Evolutionary conservation across 306 rosid species (phyloP), one percentile per base, ranked within the genome.

Genomic region (Vicia faba): DNA sequence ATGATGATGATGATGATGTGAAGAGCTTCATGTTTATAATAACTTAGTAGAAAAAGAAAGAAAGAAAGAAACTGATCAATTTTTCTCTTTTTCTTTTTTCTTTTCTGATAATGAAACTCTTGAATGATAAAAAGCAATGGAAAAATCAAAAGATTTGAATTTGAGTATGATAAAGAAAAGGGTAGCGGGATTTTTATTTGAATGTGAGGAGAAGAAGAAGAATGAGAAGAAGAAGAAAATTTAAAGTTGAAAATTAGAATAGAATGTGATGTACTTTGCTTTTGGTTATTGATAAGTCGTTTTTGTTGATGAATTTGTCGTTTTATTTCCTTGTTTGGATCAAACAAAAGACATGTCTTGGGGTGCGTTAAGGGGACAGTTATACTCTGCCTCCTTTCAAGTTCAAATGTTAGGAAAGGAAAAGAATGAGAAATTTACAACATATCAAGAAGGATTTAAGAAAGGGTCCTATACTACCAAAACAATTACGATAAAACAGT

Each of bases 181-280:
- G 70, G 67, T 86, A 89, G 97, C 97, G 99, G 97, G 97, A 64
- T 86, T 75, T 82, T 84, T 70, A 83, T 90, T 93, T 90, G 95
- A 93, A 93, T 73, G 69, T 46, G 75, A 18, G 75, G 59, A 76
- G 46, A 9, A 45, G 58, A 6, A 61, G 72, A 63, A 76, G 46
- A 10, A 45, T n/a, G n/a, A n/a, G n/a, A n/a, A n/a, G 72, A 63
- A 76, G 46, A 10, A 45, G 58, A 31, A 18, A 67, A 16, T 18
- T 3, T 18, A 0, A 46, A 19, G 57, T 6, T 18, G 0, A 46
- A 19, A 13, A 3, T 20, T 10, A 12, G 13, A 51, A 4, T 51
- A 23, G 58, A 51, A 5, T 10, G 2, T 51, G 8, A 56, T 35
- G 39, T 48, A 10, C 36, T 23, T 31, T 61, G 68, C 62, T 70